These are phyloP conservation scores for Purpureocillium takamizusanense DNA, from an alignment of 2,329 filamentous ascomycete genomes.

Conservation along the genomic window DNA sequence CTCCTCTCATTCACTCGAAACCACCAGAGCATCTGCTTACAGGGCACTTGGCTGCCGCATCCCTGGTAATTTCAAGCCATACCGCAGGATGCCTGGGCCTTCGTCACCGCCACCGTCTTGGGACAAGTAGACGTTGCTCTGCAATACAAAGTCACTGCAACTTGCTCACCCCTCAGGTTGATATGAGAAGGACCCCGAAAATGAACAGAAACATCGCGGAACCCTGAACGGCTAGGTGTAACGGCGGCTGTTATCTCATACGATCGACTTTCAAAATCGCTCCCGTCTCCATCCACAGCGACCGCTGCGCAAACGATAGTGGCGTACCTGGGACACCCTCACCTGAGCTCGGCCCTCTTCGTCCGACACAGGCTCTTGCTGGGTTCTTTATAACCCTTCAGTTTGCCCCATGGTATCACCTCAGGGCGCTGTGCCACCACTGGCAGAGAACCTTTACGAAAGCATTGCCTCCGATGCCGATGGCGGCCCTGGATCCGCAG, in stretches of 20 bases:
- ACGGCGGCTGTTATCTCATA: not conserved
- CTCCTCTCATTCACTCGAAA: constrained; percentile 2
- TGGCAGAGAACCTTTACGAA: not conserved
- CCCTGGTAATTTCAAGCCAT: not conserved
- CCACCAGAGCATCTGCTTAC: constrained; percentile 1
- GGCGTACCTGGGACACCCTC: too few species aligned
- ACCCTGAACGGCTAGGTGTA: too few species aligned
- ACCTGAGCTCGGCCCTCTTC: not conserved
- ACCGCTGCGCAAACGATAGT: too few species aligned
- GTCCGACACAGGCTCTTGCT: not conserved
- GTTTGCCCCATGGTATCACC: not conserved
- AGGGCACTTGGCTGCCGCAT: not conserved
- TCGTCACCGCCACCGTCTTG: not conserved
- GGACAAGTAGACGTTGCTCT: not conserved
- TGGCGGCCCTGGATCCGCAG: not conserved
- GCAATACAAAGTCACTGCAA: too few species aligned
- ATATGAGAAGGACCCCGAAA: too few species aligned
- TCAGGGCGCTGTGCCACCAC: not conserved
- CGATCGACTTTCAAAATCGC: too few species aligned
- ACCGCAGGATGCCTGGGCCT: not conserved
- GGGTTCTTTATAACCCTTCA: not conserved
- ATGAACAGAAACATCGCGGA: too few species aligned
- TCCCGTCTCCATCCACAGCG: too few species aligned
- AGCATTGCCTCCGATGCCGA: not conserved
- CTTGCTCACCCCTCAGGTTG: too few species aligned